Evolutionary conservation across 2,329 filamentous ascomycete genomes (phyloP), one percentile per base, ranked within the genome.

Genomic region (Sporothrix sp.): DNA sequence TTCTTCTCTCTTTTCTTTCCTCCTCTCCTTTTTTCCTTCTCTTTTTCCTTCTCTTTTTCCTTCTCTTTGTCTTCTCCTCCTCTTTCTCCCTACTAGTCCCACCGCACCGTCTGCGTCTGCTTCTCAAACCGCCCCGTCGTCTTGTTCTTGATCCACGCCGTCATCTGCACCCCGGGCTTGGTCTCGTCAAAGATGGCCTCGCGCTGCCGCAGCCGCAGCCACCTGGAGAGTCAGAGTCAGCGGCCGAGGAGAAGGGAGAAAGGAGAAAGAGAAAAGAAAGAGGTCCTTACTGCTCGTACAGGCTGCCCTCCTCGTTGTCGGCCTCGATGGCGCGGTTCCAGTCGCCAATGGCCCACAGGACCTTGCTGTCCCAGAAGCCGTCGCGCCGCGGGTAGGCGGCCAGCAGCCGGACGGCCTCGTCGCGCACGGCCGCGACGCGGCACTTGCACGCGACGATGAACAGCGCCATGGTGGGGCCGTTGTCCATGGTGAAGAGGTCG

Each of bases 401-500:
- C n/a, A 73, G 58, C 18, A 73, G 65, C 7, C 63, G 60, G 4
- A 68, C 64, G 2, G 70, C 64, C 4, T 71, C 65, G 4, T 63
- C 62, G 8, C 68, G 60, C 3, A 72, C 65, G 0, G 56, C 50
- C 5, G 58, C 58, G 43, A 71, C 66, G 7, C 68, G 64, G 40
- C 68, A 72, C 7, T 64, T 66, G 58, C 69, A 67, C 0, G 69
- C 61, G 3, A 66, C 63, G 4, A 71, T 57, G 21, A 71, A 68
- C 4, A 73, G 59, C 0, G 69, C 68, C 68, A 70, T 70, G 7
- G 68, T 70, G 58, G 68, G 70, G 0, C 71, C 71, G 2, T 68
- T 65, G 52, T 73, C 70, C 67, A 73, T 69, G 1, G 70, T 65
- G 52, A 73, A 72, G 5, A 46, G 62, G 62, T 67, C 10, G 60